Percentiles rank a stretch among this genome's conserved stretches.
These are phyloP conservation scores for Lipomyces chichibuensis DNA, from an alignment of 805 yeast genomes.

Conservation along the genomic window DNA sequence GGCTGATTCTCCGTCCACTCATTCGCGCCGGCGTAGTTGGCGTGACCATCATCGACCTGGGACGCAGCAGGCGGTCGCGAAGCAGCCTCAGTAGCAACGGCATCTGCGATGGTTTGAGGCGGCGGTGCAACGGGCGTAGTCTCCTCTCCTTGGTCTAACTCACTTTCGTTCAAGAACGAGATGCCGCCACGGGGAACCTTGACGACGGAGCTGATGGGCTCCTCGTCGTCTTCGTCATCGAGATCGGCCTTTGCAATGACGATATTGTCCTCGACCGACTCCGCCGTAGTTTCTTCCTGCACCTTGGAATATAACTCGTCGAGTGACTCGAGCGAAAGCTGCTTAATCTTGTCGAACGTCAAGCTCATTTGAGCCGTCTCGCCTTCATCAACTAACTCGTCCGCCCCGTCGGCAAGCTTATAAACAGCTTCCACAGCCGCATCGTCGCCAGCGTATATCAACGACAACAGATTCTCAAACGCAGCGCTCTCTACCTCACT, in stretches of 20 bases:
- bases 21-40: constrained; percentile 16
- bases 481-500: constrained; percentile 37
- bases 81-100: not conserved
- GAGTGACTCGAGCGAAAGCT: constrained; percentile 22
- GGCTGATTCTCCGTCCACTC: constrained; percentile 12
- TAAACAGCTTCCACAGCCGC: constrained; percentile 42
- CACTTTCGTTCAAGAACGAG: constrained; percentile 34
- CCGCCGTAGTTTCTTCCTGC: constrained; percentile 3
- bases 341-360: constrained; percentile 19
- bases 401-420: constrained; percentile 40
- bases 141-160: constrained; percentile 26
- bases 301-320: constrained; percentile 19
- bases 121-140: constrained; percentile 4
- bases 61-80: constrained; percentile 1
- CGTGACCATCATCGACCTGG: constrained; percentile 17
- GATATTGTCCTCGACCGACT: constrained; percentile 2
- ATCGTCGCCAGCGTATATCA: constrained; percentile 44
- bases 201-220: constrained; percentile 14
- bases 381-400: constrained; percentile 37
- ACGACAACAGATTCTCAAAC: constrained; percentile 41
- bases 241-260: constrained; percentile 12
- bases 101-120: constrained; percentile 12
- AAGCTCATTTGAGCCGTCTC: constrained; percentile 29
- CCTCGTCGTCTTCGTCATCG: constrained; percentile 19
- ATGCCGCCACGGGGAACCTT: constrained; percentile 31